Base-by-base conservation (phyloP, 495 filamentous ascomycete genomes). In the Xylaria intraflava region DNA sequence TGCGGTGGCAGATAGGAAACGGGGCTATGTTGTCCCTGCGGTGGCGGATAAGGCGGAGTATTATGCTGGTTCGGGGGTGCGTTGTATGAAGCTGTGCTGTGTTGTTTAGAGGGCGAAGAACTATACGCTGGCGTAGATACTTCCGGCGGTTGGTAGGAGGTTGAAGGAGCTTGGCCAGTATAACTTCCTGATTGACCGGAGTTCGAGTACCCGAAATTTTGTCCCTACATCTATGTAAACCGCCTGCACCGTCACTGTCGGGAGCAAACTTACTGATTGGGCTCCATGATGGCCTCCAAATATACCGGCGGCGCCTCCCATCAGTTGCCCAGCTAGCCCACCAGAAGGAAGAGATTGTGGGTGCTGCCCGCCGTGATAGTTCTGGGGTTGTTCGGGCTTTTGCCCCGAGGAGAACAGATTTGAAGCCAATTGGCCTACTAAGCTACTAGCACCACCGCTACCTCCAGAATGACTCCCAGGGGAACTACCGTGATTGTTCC, bases 141-240 rank as follows among this genome's bases (percentile, higher is more conserved):
- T 33, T 43, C 61, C 7, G 66, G 64, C 19, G 74, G 62, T 50
- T 78, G 73, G 55, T 78, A 78, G 0, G 73, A 68, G 30, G 72
- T 60, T 6, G 78, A 75, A 30, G 78, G 78, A 20, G 77, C 70
- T 39, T 72, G 69, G 27, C 71, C 77, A 59, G 55, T 71, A 55
- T 82, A 82, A 30, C 64, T 62, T 17, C 74, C 68, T 33, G 62
- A 40, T 29, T 70, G 64, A 8, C 71, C 72, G 4, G 59, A 45
- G 52, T 78, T 76, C 22, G 78, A 79, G 60, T 82, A 82, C 30
- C 78, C 78, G 60, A 69, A 82, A 55, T 62, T 71, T 49, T 74
- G 67, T 35, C 55, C 57, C 59, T 72, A 19, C 24, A 24, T 27
- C 41, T 36, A 52, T 44, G 49, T 62, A 49, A 66, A 33, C 10